phyloP scores from a whole-genome alignment of 1,139 yeast genomes.

The Suhomyces anneliseae region DNA sequence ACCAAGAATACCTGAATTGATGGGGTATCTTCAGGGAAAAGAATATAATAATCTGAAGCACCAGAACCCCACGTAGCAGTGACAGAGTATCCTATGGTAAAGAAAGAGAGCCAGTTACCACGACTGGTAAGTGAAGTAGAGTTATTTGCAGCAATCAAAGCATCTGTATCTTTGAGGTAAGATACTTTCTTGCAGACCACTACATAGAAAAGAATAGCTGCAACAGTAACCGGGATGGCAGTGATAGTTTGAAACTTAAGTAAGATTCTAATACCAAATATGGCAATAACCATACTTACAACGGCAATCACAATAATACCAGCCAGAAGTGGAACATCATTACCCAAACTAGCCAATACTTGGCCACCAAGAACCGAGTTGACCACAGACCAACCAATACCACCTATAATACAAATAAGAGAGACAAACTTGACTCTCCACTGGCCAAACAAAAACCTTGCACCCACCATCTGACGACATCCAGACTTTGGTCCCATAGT shows the following conservation, averaged over 20 bases:
- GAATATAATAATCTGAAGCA: constrained; percentile 29
- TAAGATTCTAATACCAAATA: constrained; percentile 34
- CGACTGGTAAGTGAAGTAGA: constrained; percentile 12
- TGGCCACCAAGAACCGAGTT: constrained; percentile 43
- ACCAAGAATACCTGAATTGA: constrained; percentile 20
- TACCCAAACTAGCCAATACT: constrained; percentile 29
- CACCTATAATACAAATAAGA: constrained; percentile 36
- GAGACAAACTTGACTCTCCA: constrained; percentile 41
- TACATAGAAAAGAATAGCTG: constrained; percentile 23
- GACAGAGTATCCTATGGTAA: constrained; percentile 27
- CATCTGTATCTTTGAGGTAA: constrained; percentile 16
- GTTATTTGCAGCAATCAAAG: constrained; percentile 16
- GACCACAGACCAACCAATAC: constrained; percentile 43
- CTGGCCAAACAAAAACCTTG: constrained; percentile 39
- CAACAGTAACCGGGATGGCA: constrained; percentile 24
- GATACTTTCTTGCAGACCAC: constrained; percentile 21
- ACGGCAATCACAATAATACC: constrained; percentile 35
- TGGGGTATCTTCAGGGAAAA: constrained; percentile 26
- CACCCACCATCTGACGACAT: constrained; percentile 43
- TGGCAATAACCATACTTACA: constrained; percentile 30
- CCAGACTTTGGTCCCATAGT: constrained; percentile 44
- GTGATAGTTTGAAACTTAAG: constrained; percentile 22
- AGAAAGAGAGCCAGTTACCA: constrained; percentile 30
- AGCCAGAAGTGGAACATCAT: constrained; percentile 24
- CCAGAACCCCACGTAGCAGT: constrained; percentile 31